Evolutionary conservation across 805 yeast genomes (phyloP).

Genomic region (Cyberlindnera galapagoensis): DNA sequence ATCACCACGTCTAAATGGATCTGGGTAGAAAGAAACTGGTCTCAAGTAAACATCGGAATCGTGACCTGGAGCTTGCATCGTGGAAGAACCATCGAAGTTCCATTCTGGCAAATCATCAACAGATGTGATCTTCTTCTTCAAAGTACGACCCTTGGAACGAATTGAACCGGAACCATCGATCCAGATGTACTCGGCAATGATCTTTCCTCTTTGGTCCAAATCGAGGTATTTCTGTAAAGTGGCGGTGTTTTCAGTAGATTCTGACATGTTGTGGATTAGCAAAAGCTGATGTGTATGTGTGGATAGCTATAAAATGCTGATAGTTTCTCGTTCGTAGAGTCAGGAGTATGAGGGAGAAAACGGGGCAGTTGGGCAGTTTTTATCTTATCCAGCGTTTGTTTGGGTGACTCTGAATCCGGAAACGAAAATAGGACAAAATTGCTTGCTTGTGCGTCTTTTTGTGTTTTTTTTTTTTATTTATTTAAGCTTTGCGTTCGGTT

Average conservation of each 20-base stretch:
- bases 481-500: no score
- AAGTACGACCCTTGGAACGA: constrained; percentile 93
- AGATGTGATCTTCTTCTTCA: constrained; percentile 57
- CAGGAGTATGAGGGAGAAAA: no score
- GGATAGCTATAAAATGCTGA: neutral
- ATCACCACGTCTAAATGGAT: constrained; percentile 97
- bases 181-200: constrained; percentile 98
- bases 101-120: constrained; percentile 93
- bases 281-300: constrained; percentile 3
- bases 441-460: no score
- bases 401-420: no score
- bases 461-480: no score
- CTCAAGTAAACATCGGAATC: constrained; percentile 93
- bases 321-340: no score
- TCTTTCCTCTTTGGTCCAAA: constrained; percentile 77
- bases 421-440: no score
- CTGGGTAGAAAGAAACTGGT: constrained; percentile 93
- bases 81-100: constrained; percentile 99
- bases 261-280: constrained; percentile 23
- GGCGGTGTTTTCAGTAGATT: constrained; percentile 62
- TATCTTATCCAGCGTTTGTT: no score
- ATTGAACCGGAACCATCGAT: constrained; percentile 86
- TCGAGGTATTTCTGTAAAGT: constrained; percentile 77
- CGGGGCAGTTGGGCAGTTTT: no score
- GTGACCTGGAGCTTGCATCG: constrained; percentile 97